Conservation (phyloP, 805 yeast genomes). For the Wickerhamomyces tratensis region DNA sequence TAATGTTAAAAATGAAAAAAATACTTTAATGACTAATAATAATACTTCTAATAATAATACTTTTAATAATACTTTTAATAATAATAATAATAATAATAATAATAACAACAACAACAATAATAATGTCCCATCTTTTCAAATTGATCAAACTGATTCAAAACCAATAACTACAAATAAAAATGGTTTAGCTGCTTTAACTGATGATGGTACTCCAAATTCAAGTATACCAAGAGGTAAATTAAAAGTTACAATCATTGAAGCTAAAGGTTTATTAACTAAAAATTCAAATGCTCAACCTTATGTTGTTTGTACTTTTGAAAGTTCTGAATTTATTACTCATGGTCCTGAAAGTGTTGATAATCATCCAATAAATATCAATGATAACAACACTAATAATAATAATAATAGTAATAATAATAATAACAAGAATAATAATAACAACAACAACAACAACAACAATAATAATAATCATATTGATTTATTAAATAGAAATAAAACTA, state of each 20-base stretch:
- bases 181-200: conserved; percentile 5
- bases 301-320: conserved; percentile 86
- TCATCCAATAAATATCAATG: conserved; percentile 21
- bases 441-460: not conserved
- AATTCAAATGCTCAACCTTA: conserved; percentile 61
- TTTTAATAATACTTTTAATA: too few relatives aligned
- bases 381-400: conserved; percentile 8
- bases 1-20: conserved; percentile 1
- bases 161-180: conserved; percentile 5
- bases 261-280: conserved; percentile 52
- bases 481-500: conserved; percentile 8
- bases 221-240: conserved; percentile 70
- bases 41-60: not conserved
- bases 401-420: not conserved
- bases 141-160: conserved; percentile 1
- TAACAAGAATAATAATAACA: not conserved
- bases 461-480: conserved; percentile 18
- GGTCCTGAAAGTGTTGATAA: conserved; percentile 45
- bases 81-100: too few relatives aligned
- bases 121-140: conserved; percentile 2
- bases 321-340: conserved; percentile 80
- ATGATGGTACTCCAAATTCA: conserved; percentile 32
- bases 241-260: conserved; percentile 73
- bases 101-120: too few relatives aligned
- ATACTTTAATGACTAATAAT: too few relatives aligned